These are phyloP conservation scores for Gentiana straminea DNA, from an alignment of 257 asterid genomes.

Conservation along the genomic window DNA sequence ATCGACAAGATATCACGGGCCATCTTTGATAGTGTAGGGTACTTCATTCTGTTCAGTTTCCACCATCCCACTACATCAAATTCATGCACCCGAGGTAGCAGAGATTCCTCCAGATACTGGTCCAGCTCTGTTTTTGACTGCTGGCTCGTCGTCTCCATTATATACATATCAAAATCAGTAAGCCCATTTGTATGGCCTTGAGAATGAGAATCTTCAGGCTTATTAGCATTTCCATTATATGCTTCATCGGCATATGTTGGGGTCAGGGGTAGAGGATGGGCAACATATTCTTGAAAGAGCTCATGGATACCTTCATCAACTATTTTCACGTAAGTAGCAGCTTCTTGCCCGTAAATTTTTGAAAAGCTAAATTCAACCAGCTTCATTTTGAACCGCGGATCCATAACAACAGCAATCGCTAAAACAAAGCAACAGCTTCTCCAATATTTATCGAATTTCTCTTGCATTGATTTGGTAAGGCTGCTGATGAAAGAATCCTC, in stretches of 20 bases:
- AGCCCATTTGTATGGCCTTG: conserved; percentile 44
- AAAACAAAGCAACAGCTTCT: conserved; percentile 61
- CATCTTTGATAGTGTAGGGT: conserved; percentile 90
- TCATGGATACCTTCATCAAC: conserved; percentile 88
- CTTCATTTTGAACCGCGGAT: conserved; percentile 92
- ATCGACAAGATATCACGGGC: conserved; percentile 83
- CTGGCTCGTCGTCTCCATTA: conserved; percentile 76
- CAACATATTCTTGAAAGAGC: conserved; percentile 64
- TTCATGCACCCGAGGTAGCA: conserved; percentile 76
- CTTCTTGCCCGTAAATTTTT: conserved; percentile 68
- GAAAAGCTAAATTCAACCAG: conserved; percentile 84
- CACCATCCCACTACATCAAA: conserved; percentile 97
- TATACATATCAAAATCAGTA: conserved; percentile 64
- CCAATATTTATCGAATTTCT: conserved; percentile 76
- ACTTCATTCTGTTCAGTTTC: conserved; percentile 70
- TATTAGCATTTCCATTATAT: conserved; percentile 25
- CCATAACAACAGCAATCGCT: conserved; percentile 91
- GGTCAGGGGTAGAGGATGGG: conserved; percentile 55
- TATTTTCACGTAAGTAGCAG: conserved; percentile 41
- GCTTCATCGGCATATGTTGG: conserved; percentile 46
- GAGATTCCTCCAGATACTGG: conserved; percentile 89
- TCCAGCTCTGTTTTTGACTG: conserved; percentile 69
- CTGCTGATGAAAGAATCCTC: conserved; percentile 54
- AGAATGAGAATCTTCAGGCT: conserved; percentile 34
- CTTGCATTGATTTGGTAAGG: conserved; percentile 65